Base-by-base conservation (phyloP, 805 yeast species). In the Wickerhamiella lipophila region DNA sequence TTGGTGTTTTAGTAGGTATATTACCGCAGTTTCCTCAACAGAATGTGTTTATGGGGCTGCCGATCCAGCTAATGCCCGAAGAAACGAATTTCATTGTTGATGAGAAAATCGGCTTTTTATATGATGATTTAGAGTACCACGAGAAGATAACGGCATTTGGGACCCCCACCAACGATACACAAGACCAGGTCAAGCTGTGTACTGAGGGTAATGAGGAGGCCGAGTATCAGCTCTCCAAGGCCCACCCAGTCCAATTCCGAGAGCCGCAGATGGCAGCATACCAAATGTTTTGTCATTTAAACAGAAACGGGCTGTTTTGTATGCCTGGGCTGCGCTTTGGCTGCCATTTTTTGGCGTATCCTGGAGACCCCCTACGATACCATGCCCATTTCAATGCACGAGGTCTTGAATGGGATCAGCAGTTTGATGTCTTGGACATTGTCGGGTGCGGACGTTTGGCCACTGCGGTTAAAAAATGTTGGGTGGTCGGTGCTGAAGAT, bases 251-350 rank as follows among this genome's bases (percentile, higher is more conserved):
- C 2, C 43, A 36, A 21, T 35, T 21, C 8, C 32, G 54, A 8
- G 56, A 59, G 2, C 48, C 51, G 2, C 13, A 39, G 6, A 13
- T 12, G 1, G 23, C 36, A 12, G 49, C 59, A 19, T 71, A 66
- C 49, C 50, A 54, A 6, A 59, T 72, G 22, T 80, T 66, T 58
- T 62, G 62, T 46, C 58, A 60, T 47, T 63, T 79, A 30, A 70
- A 71, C 50, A 55, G 59, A 6, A 58, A 60, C 12, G 78, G 75
- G 1, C 81, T 71, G 61, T 76, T 68, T 50, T 55, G 83, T 15
- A 72, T 86, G 27, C 96, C 97, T 0, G 98, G 98, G 0, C 67
- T 87, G 27, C 73, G 95, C 50, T 89, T 88, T 63, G 98, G 98
- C 1, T 94, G 95, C 4, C 78, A 78, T 49, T 87, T 77, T 58